Conservation (phyloP, 495 filamentous ascomycete genomes). For the Aspergillus avenaceus region DNA sequence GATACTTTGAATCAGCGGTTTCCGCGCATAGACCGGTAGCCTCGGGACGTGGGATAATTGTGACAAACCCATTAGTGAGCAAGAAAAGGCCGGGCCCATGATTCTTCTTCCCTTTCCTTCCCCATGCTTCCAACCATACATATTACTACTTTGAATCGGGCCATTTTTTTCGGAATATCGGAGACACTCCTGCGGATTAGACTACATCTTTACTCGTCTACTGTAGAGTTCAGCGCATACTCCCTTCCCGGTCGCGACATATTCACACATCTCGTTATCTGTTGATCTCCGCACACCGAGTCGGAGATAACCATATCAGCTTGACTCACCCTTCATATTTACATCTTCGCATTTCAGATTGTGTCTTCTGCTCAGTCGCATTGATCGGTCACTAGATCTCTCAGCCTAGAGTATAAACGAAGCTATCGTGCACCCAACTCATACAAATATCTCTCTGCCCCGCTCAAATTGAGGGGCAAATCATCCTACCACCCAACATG, state of each 20-base stretch:
- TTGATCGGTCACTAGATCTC: neutral
- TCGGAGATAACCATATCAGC: neutral
- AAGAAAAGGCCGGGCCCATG: neutral
- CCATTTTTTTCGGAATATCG: too few relatives aligned
- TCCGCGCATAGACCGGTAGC: neutral
- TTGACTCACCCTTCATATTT: neutral
- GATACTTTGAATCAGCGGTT: neutral
- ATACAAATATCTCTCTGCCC: neutral
- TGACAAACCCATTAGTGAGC: constrained; percentile 1
- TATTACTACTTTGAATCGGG: neutral
- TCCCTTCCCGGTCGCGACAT: neutral
- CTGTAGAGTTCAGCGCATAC: too few relatives aligned
- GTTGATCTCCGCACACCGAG: neutral
- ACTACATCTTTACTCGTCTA: too few relatives aligned
- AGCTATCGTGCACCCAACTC: neutral
- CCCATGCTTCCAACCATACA: neutral
- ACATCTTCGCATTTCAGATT: too few relatives aligned
- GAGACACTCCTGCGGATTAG: too few relatives aligned
- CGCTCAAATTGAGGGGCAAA: neutral
- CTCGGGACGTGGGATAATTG: neutral
- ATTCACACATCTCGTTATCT: neutral
- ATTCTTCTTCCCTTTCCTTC: neutral
- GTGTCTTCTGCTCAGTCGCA: neutral
- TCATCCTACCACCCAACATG: constrained; percentile 24
- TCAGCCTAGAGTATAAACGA: neutral